Base-by-base conservation (phyloP, 352 stramenopile species). In the Globisporangium mamillatum region DNA sequence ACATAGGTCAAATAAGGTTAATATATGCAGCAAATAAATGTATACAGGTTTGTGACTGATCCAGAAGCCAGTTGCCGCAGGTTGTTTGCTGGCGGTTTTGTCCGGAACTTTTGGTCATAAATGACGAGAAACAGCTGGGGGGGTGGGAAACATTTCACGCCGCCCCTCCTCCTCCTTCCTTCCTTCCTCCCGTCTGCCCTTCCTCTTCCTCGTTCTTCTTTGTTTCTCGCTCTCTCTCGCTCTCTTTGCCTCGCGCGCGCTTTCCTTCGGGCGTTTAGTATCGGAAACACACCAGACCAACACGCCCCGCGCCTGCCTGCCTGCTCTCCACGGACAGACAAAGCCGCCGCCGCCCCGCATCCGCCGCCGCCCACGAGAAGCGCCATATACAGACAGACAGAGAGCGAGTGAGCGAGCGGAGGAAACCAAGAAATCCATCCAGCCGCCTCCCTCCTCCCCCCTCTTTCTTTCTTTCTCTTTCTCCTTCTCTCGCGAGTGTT, bases 141-240 rank as follows among this genome's bases (percentile, higher is more conserved):
- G 16, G 25, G 53, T 34, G 14, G 27, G 27, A 60, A 60, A 60
- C 29, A 22, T 52, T 52, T 52, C 44, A 48, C 16, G 14, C 41
- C 25, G 3, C 54, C 5, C 3, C 29, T 24, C 53, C 10, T 29
- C 22, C 54, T 48, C 22, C 41, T 55, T 25, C 14, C 20, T 22
- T 3, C 16, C 53, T 22, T 29, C 22, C 27, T 41, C 22, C 24
- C 41, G 29, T 27, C 52, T 56, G 52, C 53, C 55, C 34, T 57
- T 60, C 38, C 63, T 53, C 38, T 60, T 48, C 56, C 56, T 48
- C 56, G 16, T 38, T 68, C 38, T 61, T 48, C 16, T 59, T 67
- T 67, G 46, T 60, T 38, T 36, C 52, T 68, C 63, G 34, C 52
- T 63, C 63, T 63, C 63, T 68, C 34, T 7, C 61, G 22, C 58